phyloP scores from a whole-genome alignment of 495 filamentous ascomycete species.

The Xylaria venustula region DNA sequence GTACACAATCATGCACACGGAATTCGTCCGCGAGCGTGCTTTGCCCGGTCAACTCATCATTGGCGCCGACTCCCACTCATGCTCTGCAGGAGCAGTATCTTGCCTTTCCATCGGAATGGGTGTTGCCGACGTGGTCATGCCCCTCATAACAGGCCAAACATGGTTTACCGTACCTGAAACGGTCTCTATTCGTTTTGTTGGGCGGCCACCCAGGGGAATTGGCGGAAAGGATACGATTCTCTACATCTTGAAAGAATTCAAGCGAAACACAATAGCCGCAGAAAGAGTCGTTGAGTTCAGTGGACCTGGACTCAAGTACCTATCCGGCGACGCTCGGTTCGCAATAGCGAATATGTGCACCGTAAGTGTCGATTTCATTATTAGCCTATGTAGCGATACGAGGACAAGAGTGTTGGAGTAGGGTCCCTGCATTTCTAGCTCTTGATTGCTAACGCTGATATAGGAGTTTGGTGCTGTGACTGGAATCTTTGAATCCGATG shows the following conservation, averaged over 20 bases:
- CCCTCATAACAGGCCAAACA: slow-evolving; percentile 45
- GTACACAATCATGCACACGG: slow-evolving; percentile 50
- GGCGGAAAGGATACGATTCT: slow-evolving; percentile 50
- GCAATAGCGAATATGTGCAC: slow-evolving; percentile 51
- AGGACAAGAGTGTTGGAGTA: neutral
- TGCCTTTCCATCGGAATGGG: slow-evolving; percentile 46
- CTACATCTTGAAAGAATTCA: slow-evolving; percentile 42
- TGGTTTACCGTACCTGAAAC: slow-evolving; percentile 49
- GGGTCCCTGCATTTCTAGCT: neutral
- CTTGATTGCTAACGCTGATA: neutral
- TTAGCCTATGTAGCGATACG: neutral
- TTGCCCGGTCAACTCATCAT: slow-evolving; percentile 47
- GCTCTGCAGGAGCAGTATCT: slow-evolving; percentile 40
- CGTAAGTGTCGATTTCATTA: slow-evolving; percentile 19
- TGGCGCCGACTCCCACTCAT: slow-evolving; percentile 50
- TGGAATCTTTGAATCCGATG: slow-evolving; percentile 42
- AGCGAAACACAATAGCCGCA: slow-evolving; percentile 45
- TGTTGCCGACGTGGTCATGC: slow-evolving; percentile 45
- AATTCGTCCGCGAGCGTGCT: slow-evolving; percentile 44
- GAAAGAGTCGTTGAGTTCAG: slow-evolving; percentile 49
- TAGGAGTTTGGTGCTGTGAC: slow-evolving; percentile 49
- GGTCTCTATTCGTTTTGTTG: slow-evolving; percentile 37
- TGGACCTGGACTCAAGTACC: slow-evolving; percentile 32
- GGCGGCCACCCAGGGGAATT: slow-evolving; percentile 34
- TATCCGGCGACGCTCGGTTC: slow-evolving; percentile 46